These are phyloP conservation scores for Arxiozyma heterogenica DNA, from an alignment of 1,139 yeast genomes.

Conservation along the genomic window DNA sequence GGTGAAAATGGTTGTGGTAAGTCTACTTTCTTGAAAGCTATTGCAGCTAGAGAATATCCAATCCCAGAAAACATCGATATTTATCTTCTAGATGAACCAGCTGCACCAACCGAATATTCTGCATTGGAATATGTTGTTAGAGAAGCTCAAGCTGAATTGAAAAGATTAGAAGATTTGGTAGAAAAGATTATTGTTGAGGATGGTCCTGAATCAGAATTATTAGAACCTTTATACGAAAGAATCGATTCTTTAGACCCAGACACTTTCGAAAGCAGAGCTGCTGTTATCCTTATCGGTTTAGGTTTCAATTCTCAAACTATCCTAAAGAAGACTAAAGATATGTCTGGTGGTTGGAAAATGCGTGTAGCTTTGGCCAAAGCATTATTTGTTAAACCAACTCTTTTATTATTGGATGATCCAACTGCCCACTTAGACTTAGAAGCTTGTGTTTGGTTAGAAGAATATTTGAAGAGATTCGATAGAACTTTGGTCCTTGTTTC, in stretches of 20 bases:
- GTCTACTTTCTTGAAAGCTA: constrained; percentile 82
- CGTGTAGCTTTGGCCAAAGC: constrained; percentile 72
- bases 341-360: constrained; percentile 96
- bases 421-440: constrained; percentile 99
- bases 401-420: constrained; percentile 88
- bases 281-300: constrained; percentile 90
- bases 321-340: constrained; percentile 86
- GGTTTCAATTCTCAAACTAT: constrained; percentile 87
- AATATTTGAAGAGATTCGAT: constrained; percentile 88
- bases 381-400: constrained; percentile 77
- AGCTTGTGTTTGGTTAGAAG: constrained; percentile 99
- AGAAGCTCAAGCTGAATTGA: constrained; percentile 90
- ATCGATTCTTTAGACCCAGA: constrained; percentile 94
- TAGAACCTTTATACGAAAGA: constrained; percentile 88
- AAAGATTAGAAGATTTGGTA: constrained; percentile 81
- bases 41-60: constrained; percentile 95
- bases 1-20: constrained; percentile 99
- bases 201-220: constrained; percentile 84
- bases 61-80: constrained; percentile 87
- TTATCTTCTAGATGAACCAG: constrained; percentile 92
- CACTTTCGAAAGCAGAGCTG: constrained; percentile 95
- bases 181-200: constrained; percentile 84
- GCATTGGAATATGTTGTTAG: constrained; percentile 95
- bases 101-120: constrained; percentile 82
- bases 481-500: constrained; percentile 90